Conservation (phyloP, 2,329 filamentous ascomycete species). For the Colletotrichum orbiculare region DNA sequence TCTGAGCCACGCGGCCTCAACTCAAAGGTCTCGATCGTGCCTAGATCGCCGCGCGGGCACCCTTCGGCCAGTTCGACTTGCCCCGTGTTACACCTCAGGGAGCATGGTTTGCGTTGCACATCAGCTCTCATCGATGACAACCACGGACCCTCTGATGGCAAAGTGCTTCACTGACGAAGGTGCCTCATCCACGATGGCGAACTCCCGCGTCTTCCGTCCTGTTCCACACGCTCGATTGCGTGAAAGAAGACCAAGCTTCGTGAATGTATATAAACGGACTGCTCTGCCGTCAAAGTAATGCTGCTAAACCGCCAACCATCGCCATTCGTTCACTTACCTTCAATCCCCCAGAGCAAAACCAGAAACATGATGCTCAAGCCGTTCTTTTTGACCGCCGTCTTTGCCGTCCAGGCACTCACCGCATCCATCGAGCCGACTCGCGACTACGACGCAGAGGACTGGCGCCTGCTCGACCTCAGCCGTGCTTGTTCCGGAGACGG, state of each 20-base stretch:
- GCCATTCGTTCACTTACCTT: not conserved
- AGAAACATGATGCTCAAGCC: not conserved
- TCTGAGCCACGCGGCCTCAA: not conserved
- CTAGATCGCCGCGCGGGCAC: not conserved
- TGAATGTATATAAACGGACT: no score
- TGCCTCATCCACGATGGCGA: not conserved
- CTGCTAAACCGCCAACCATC: not conserved
- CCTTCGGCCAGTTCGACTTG: not conserved
- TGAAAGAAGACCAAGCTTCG: no score
- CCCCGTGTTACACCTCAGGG: not conserved
- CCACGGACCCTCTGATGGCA: not conserved
- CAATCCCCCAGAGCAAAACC: not conserved
- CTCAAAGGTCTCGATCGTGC: not conserved
- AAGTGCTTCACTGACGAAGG: not conserved
- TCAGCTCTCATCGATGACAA: not conserved
- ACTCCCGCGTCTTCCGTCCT: no score
- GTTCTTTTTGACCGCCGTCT: not conserved
- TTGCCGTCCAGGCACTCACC: not conserved
- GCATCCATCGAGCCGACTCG: rapidly evolving
- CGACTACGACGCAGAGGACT: not conserved
- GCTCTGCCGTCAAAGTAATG: not conserved
- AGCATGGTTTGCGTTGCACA: slow-evolving; percentile 10
- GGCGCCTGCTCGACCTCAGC: slow-evolving; percentile 21
- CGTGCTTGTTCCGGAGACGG: slow-evolving; percentile 11
- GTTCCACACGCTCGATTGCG: no score